These are phyloP conservation scores for Magnaporthiopsis rhizophila DNA, from an alignment of 2,329 filamentous ascomycete species.

Conservation along the genomic window DNA sequence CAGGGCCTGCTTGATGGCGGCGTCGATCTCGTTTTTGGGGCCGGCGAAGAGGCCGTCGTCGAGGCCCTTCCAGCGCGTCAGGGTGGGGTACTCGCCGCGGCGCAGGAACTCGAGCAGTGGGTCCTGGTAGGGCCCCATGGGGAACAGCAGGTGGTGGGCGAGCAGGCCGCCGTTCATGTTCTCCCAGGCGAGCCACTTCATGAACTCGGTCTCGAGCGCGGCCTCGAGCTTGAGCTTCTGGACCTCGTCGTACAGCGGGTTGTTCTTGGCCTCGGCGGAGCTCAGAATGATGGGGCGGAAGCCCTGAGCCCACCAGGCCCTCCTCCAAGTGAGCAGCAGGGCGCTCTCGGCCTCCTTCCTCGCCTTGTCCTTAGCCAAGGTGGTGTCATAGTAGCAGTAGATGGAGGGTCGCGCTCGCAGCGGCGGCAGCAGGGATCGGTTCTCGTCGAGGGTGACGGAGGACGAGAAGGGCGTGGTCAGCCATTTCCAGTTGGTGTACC, in stretches of 20 bases:
- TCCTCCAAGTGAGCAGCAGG: constrained; percentile 77
- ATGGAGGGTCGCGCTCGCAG: constrained; percentile 62
- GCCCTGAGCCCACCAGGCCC: constrained; percentile 92
- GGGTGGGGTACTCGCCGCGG: constrained; percentile 62
- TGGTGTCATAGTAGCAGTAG: constrained; percentile 85
- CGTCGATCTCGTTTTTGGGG: constrained; percentile 53
- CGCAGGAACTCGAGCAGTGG: constrained; percentile 64
- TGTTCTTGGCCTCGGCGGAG: constrained; percentile 71
- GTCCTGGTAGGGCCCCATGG: constrained; percentile 74
- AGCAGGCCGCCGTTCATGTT: constrained; percentile 81
- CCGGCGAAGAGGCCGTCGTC: constrained; percentile 68
- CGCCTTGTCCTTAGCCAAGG: constrained; percentile 51
- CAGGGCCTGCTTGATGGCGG: constrained; percentile 53
- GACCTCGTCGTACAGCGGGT: constrained; percentile 67
- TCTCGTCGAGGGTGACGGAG: constrained; percentile 70
- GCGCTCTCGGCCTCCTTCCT: constrained; percentile 67
- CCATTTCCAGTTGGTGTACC: constrained; percentile 90
- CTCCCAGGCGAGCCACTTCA: constrained; percentile 88
- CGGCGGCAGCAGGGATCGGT: constrained; percentile 74
- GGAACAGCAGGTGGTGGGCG: constrained; percentile 69
- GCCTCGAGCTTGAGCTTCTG: constrained; percentile 54
- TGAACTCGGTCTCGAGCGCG: constrained; percentile 59
- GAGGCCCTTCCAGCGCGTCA: constrained; percentile 68
- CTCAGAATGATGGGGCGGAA: constrained; percentile 80
- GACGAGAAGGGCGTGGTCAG: constrained; percentile 77